phyloP scores from a whole-genome alignment of 768 basidiomycete genomes.

The Russula ochroleuca region DNA sequence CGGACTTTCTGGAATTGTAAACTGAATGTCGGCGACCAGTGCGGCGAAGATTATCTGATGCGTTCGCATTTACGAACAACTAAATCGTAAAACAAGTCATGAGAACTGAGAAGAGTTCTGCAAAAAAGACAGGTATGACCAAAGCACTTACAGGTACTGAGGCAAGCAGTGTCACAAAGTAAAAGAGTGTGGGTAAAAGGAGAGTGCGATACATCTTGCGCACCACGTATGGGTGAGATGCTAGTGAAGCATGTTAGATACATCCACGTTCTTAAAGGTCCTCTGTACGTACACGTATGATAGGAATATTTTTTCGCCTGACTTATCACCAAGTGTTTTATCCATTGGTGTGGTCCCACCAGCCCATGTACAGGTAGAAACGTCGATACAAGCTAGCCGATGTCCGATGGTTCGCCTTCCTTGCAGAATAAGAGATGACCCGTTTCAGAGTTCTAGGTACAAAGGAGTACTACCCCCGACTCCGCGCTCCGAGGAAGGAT shows the following conservation, averaged over 20 bases:
- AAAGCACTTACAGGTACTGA: slow-evolving; percentile 5
- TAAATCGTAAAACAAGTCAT: background rate
- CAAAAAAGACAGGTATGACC: background rate
- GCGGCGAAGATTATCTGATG: background rate
- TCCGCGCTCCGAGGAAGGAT: slow-evolving; percentile 11
- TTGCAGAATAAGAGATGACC: background rate
- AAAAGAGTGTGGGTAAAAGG: slow-evolving; percentile 7
- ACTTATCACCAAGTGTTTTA: background rate
- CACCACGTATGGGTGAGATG: slow-evolving; percentile 8
- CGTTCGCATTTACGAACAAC: slow-evolving; percentile 1
- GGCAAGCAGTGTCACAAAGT: background rate
- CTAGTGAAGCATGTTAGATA: background rate
- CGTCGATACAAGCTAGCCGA: background rate
- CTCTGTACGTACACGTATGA: slow-evolving; percentile 1
- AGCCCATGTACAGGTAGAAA: background rate
- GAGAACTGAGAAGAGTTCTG: background rate
- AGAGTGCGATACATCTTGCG: slow-evolving; percentile 14
- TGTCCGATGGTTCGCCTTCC: slow-evolving; percentile 2
- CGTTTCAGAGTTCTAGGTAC: background rate
- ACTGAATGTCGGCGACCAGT: slow-evolving; percentile 33
- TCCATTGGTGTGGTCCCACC: background rate
- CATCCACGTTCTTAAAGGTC: slow-evolving; percentile 14
- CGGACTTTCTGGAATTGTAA: slow-evolving; percentile 49
- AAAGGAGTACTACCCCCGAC: background rate
- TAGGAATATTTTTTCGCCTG: background rate